Evolutionary conservation across 2,329 filamentous ascomycete species (phyloP), one percentile per base, ranked within the genome.

Genomic region (Fusarium ambrosium): DNA sequence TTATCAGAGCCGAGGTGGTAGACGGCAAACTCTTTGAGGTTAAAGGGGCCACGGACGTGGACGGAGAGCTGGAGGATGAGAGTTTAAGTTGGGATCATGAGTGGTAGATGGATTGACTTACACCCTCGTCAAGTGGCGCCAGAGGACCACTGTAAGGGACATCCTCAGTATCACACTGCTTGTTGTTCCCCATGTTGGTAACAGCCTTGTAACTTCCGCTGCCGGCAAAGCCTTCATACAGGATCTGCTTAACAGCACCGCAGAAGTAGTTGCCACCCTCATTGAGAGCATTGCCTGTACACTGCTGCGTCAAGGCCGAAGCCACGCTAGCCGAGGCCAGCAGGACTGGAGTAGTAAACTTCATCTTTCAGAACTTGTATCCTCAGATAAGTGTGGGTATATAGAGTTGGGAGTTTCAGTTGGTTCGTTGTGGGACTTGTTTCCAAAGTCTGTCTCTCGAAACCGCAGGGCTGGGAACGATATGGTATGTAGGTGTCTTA

Each of bases 31-130:
- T 93, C 88, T 79, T 90, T 90, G 36, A 95, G 80, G 43, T 88
- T 84, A 76, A 94, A 81, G 2, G 93, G 93, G 4, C 93, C 94
- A 75, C 93, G 91, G 79, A 95, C 87, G 80, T 94, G 92, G 71
- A 94, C 82, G 2, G 92, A 94, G 34, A 95, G 86, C 92, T 94
- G 69, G 1, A 32, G 41, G 32, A 18, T 10, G 24, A 24, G n/a
- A n/a, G 27, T 69, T 18, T 45, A 53, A 9, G 6, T 61, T 24
- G 32, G 16, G 10, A 20, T 18, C 6, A 27, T 27, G 34, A 22
- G 29, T 24, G 27, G 6, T 8, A 51, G 8, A 20, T 27, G 37
- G 29, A 48, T 24, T 27, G 62, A 82, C 90, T 82, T 84, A 94
- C 93, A 84, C 93, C 92, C 80, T 93, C 91, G 71, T 93, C 87